Evolutionary conservation across 371 early-diverging fungal species (phyloP).

Genomic region (Rhizopus arrhizus): DNA sequence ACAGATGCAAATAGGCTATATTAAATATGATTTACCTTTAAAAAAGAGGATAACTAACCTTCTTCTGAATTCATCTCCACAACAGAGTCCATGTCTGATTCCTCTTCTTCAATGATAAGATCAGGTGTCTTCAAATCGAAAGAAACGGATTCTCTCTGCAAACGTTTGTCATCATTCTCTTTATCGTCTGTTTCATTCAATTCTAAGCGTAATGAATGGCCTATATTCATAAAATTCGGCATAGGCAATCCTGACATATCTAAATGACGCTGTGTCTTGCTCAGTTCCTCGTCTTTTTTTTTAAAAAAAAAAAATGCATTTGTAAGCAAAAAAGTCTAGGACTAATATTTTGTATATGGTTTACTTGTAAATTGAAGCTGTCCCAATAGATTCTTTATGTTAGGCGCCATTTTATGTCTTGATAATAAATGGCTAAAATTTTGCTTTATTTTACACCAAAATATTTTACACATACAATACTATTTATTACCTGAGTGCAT

Average conservation of each 20-base stretch:
- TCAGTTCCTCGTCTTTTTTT: constrained; percentile 75
- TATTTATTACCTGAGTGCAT: constrained; percentile 85
- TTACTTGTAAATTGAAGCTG: constrained; percentile 88
- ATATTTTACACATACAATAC: neutral
- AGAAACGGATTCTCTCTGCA: neutral
- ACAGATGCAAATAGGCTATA: too few relatives aligned
- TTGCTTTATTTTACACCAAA: neutral
- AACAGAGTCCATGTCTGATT: constrained; percentile 1
- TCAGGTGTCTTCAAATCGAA: constrained; percentile 34
- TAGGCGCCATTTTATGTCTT: constrained; percentile 82
- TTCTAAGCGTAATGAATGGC: constrained; percentile 70
- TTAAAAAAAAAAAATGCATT: neutral
- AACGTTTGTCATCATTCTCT: constrained; percentile 18
- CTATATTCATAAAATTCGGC: constrained; percentile 84
- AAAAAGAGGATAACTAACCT: neutral
- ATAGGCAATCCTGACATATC: constrained; percentile 77
- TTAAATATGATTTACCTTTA: neutral
- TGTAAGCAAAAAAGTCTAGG: neutral
- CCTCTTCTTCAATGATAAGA: constrained; percentile 45
- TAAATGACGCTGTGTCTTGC: constrained; percentile 80
- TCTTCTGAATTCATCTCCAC: neutral
- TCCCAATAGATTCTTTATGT: constrained; percentile 91
- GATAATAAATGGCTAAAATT: constrained; percentile 83
- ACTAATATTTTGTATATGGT: neutral
- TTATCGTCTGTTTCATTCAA: constrained; percentile 37